Percentiles rank a stretch among this genome's conserved stretches.
Conservation (phyloP, 306 rosid species). For the Gastrolobium villosum region DNA sequence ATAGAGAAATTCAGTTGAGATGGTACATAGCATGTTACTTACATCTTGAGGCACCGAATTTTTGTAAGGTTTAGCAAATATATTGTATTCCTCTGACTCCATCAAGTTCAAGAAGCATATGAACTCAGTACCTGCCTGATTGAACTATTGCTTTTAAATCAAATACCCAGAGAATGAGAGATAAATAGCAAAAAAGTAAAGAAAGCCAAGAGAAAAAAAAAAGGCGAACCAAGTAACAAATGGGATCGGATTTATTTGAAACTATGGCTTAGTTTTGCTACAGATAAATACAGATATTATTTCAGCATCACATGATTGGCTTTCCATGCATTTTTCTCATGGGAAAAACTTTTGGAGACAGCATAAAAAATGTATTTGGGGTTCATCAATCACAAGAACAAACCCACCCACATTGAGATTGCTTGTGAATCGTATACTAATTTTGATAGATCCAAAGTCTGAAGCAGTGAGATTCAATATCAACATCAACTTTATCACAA, state of each 20-base stretch:
- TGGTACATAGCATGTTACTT: slow-evolving; percentile 30
- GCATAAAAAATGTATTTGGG: not conserved
- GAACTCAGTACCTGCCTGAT: not conserved
- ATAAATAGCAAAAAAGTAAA: not conserved
- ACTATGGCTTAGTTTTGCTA: slow-evolving; percentile 19
- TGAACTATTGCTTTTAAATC: slow-evolving; percentile 32
- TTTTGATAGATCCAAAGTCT: slow-evolving; percentile 1
- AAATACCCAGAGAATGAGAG: not conserved
- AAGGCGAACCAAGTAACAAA: not conserved
- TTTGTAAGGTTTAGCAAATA: slow-evolving; percentile 3
- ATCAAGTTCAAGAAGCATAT: slow-evolving; percentile 13
- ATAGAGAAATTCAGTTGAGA: slow-evolving; percentile 17
- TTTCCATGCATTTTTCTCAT: not conserved
- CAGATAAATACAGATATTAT: not conserved
- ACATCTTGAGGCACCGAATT: slow-evolving; percentile 36
- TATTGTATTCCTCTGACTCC: slow-evolving; percentile 26
- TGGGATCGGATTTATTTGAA: not conserved
- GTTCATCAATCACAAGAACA: slow-evolving; percentile 15
- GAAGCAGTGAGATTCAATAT: not conserved
- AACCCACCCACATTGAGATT: not conserved
- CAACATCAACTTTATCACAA: too few relatives aligned
- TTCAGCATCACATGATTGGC: not conserved
- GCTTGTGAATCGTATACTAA: not conserved
- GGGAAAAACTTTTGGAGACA: not conserved
- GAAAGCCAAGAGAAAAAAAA: not conserved